phyloP scores from a whole-genome alignment of 2,329 filamentous ascomycete species.

The Aspergillus ruber region DNA sequence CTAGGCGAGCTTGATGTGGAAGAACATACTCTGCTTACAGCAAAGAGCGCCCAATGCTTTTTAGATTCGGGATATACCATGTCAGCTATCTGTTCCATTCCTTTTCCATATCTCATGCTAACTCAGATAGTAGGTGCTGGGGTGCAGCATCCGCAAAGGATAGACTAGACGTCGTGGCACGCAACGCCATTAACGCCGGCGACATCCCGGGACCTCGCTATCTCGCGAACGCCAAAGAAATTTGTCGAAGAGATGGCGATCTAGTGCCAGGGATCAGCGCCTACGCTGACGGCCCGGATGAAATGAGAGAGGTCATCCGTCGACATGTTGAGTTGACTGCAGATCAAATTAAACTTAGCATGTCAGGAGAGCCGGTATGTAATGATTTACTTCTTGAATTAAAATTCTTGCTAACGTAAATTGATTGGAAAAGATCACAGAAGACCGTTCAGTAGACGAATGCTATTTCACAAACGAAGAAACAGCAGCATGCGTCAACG shows the following conservation, averaged over 20 bases:
- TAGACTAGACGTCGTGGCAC: conserved; percentile 41
- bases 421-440: conserved; percentile 16
- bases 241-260: conserved; percentile 41
- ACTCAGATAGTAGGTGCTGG: conserved; percentile 27
- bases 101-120: neutral
- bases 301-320: conserved; percentile 36
- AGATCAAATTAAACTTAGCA: conserved; percentile 42
- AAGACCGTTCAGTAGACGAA: conserved; percentile 33
- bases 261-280: conserved; percentile 39
- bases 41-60: conserved; percentile 39
- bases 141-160: conserved; percentile 44
- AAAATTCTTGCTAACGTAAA: neutral
- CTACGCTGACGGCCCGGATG: conserved; percentile 36
- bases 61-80: conserved; percentile 45
- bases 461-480: conserved; percentile 44
- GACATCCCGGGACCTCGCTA: conserved; percentile 44
- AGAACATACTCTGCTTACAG: conserved; percentile 44
- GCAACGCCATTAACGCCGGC: conserved; percentile 45
- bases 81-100: neutral
- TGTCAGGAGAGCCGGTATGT: conserved; percentile 29
- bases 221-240: conserved; percentile 46
- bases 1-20: conserved; percentile 41
- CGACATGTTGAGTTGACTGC: conserved; percentile 33
- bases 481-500: conserved; percentile 44
- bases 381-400: neutral